phyloP scores from a whole-genome alignment of 345 rosid species.

The Salix caprea region DNA sequence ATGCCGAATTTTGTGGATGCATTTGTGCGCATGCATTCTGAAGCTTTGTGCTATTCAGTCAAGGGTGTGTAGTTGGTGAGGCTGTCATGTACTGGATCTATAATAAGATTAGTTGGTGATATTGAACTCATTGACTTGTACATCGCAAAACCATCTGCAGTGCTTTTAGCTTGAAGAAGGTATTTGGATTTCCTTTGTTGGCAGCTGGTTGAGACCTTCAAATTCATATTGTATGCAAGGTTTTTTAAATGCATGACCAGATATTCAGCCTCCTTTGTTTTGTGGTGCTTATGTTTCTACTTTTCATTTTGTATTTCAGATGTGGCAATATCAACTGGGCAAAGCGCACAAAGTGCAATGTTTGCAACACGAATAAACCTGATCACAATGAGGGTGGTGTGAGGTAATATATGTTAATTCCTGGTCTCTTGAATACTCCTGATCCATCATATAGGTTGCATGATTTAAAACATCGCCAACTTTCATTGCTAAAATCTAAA shows the following conservation, averaged over 20 bases:
- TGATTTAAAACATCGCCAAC: not conserved
- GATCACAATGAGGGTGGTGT: constrained; percentile 96
- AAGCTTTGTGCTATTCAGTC: not conserved
- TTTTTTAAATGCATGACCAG: not conserved
- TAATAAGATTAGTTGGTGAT: not conserved
- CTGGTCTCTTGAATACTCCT: not conserved
- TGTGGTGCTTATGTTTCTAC: not conserved
- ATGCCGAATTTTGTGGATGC: not conserved
- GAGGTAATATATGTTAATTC: constrained; percentile 44
- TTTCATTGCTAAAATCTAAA: not conserved
- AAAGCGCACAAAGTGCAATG: constrained; percentile 86
- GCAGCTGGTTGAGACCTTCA: not conserved
- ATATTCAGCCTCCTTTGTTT: not conserved
- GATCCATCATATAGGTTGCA: not conserved
- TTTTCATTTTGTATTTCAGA: constrained; percentile 39
- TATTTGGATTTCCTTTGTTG: not conserved
- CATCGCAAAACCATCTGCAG: not conserved
- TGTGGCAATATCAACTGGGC: constrained; percentile 99
- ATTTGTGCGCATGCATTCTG: not conserved
- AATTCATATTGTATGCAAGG: not conserved
- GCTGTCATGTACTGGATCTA: too few species aligned
- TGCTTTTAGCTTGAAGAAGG: not conserved
- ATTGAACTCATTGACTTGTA: not conserved
- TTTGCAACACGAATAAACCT: constrained; percentile 96
- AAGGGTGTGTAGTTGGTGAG: not conserved